Evolutionary conservation across 495 filamentous ascomycete genomes (phyloP), one percentile per base, ranked within the genome.

Genomic region (Cercophora newfieldiana): DNA sequence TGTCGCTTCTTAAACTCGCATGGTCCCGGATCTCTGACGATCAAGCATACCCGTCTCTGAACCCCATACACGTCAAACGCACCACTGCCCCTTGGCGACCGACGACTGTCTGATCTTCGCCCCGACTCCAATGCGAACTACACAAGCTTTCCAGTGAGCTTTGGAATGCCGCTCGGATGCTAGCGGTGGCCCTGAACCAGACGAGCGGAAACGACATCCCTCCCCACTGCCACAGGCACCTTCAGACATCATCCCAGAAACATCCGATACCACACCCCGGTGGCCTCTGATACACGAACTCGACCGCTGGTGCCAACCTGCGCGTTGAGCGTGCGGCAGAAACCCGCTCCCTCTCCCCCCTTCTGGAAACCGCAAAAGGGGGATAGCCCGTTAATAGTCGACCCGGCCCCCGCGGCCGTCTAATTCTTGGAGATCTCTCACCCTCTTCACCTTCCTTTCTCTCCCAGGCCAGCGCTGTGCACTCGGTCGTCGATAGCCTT

Each of bases 1-100:
- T 76, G 71, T 77, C 74, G 67, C 74, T 80, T 79, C 78, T 77
- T 77, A 80, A 81, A 82, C 78, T 73, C 69, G 63, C 70, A 75
- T 72, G 73, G 74, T 74, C 73, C 75, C 72, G 64, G 68, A 73
- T 69, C 67, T 68, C 65, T 69, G 75, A 49, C 71, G 75, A 76
- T 74, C 74, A 76, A 69, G 74, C 73, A 70, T 25, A 53, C 33
- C n/a, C 64, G 66, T 68, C 69, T 16, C 29, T 59, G 61, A 68
- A 47, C 67, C 66, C 74, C 70, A 69, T 75, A 75, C 74, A 77
- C 72, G 68, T 70, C 73, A 74, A 77, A 77, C 74, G 54, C 66
- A 66, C 64, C 65, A 74, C 74, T 69, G 64, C 74, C 78, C 80
- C 74, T 75, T 71, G 64, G 55, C 51, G 73, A 66, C 71, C 69